Percentiles rank a stretch among this genome's conserved stretches.
Evolutionary conservation across 1,284 basidiomycete genomes (phyloP).

Genomic region (Cerioporus squamosus): DNA sequence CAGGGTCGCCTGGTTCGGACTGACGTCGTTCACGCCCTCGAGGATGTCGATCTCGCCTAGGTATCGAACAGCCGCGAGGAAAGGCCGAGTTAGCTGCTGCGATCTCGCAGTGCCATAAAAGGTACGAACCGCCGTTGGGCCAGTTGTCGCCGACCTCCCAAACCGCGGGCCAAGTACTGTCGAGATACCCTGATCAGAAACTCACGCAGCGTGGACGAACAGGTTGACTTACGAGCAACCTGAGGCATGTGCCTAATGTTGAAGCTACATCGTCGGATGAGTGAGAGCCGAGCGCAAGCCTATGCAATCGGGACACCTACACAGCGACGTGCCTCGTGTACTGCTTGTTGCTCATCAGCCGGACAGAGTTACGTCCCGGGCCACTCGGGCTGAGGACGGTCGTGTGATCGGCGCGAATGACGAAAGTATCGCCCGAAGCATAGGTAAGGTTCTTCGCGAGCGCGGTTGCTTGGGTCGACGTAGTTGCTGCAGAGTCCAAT

Average conservation of each 20-base stretch:
- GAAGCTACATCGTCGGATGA: conserved; percentile 40
- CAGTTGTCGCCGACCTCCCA: conserved; percentile 42
- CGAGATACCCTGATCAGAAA: too few relatives aligned
- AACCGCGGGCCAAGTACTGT: conserved; percentile 44
- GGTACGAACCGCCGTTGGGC: conserved; percentile 33
- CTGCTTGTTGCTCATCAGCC: conserved; percentile 53
- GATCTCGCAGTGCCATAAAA: background rate
- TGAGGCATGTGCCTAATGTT: conserved; percentile 61
- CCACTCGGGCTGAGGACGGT: conserved; percentile 48
- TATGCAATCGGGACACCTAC: conserved; percentile 44
- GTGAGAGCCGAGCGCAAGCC: background rate
- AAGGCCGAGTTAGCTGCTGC: background rate
- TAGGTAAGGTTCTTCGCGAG: conserved; percentile 36
- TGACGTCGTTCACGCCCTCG: conserved; percentile 66
- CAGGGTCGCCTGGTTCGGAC: conserved; percentile 60
- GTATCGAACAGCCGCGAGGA: background rate
- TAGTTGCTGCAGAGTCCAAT: conserved; percentile 35
- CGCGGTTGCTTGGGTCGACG: conserved; percentile 33
- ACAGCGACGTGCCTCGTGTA: conserved; percentile 60
- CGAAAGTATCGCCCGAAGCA: conserved; percentile 27
- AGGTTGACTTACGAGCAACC: conserved; percentile 61
- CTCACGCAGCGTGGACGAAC: background rate
- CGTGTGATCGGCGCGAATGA: conserved; percentile 56
- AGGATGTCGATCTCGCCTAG: conserved; percentile 71
- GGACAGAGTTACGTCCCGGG: conserved; percentile 63